Evolutionary conservation across 83 land plant genomes (phyloP).

Genomic region (Thuja plicata): DNA sequence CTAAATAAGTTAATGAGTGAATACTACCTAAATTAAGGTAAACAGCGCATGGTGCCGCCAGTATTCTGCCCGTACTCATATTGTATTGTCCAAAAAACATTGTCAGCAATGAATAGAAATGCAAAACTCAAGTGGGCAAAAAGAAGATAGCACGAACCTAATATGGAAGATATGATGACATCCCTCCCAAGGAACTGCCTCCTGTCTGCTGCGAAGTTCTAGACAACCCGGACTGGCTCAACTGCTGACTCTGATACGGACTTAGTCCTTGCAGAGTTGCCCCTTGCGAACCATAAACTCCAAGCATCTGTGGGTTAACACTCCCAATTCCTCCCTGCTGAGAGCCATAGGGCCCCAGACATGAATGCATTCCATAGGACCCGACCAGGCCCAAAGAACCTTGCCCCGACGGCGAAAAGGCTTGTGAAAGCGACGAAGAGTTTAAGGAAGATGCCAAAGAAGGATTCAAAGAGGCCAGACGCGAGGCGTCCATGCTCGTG

Average conservation of each 20-base stretch:
- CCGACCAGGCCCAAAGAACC: background rate
- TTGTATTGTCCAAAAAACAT: no score
- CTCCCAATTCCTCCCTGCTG: constrained; percentile 19
- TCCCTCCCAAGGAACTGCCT: constrained; percentile 31
- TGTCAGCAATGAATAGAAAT: no score
- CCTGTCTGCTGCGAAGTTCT: constrained; percentile 37
- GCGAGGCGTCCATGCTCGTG: constrained; percentile 16
- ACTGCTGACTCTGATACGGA: constrained; percentile 22
- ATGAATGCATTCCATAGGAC: constrained; percentile 16
- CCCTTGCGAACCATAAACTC: constrained; percentile 31
- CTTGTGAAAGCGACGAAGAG: background rate
- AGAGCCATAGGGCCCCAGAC: constrained; percentile 28
- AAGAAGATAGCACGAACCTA: background rate
- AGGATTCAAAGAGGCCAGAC: constrained; percentile 20
- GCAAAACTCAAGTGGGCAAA: background rate
- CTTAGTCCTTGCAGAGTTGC: constrained; percentile 43
- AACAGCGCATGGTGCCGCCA: no score
- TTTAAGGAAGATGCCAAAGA: constrained; percentile 19
- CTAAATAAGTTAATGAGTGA: no score
- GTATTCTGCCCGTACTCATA: no score
- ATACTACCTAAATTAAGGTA: no score
- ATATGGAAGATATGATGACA: constrained; percentile 19
- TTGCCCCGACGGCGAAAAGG: constrained; percentile 13
- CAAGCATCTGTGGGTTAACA: constrained; percentile 29
- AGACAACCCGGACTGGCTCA: constrained; percentile 22